Conservation (phyloP, 805 yeast species). For the Schizosaccharomyces osmophilus region DNA sequence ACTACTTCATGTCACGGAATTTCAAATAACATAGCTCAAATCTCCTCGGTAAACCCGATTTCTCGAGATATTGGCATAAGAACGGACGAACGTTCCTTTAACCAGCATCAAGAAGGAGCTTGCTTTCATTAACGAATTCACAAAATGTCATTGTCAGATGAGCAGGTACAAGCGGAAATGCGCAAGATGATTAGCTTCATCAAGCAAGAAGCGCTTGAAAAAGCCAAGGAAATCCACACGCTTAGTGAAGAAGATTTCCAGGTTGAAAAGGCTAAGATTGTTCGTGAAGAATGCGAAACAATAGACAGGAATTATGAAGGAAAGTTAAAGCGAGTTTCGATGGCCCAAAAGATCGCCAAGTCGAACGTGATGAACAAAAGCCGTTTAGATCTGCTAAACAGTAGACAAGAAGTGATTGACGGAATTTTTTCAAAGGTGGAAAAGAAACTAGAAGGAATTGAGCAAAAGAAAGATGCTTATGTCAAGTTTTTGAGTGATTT, state of each 20-base stretch:
- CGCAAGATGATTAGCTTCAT: conserved; percentile 96
- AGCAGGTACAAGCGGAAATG: conserved; percentile 63
- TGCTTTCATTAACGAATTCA: not conserved
- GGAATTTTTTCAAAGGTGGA: conserved; percentile 51
- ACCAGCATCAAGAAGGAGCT: not conserved
- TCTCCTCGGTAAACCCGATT: no score
- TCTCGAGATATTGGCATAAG: not conserved
- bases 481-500: conserved; percentile 46
- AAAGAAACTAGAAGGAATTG: conserved; percentile 30
- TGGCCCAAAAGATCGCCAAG: conserved; percentile 85
- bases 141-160: conserved; percentile 1
- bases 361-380: conserved; percentile 90
- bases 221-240: conserved; percentile 81
- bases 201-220: conserved; percentile 96
- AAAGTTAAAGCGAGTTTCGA: conserved; percentile 69
- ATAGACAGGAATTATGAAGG: conserved; percentile 61
- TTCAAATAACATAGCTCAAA: no score
- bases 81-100: not conserved
- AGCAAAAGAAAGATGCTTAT: conserved; percentile 35
- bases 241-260: conserved; percentile 98
- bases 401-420: conserved; percentile 60
- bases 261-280: conserved; percentile 86
- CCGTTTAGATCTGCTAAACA: conserved; percentile 66
- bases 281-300: conserved; percentile 71
- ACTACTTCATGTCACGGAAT: no score